A percentile compares a stretch with the other conserved stretches of the same genome.
These are phyloP conservation scores for Penicillium palitans DNA, from an alignment of 2,329 filamentous ascomycete genomes.

Conservation along the genomic window DNA sequence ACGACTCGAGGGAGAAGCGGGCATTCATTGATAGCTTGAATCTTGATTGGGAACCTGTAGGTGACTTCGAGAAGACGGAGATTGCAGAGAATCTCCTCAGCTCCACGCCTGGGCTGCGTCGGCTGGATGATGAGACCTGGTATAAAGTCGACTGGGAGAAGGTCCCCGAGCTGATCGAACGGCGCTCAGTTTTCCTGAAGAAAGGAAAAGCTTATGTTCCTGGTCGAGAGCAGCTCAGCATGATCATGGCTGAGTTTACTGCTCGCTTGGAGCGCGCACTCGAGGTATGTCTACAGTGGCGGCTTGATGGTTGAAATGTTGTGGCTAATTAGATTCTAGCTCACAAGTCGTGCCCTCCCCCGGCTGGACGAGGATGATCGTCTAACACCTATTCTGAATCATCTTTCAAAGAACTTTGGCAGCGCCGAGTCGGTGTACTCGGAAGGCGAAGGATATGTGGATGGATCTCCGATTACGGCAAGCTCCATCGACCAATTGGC, in stretches of 20 bases:
- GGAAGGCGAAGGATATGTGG: constrained; percentile 62
- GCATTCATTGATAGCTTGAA: constrained; percentile 75
- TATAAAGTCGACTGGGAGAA: constrained; percentile 96
- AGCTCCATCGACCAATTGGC: constrained; percentile 77
- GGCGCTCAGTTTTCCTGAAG: constrained; percentile 71
- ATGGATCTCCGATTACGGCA: constrained; percentile 73
- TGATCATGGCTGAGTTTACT: constrained; percentile 87
- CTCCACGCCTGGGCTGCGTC: constrained; percentile 51
- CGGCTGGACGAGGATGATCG: constrained; percentile 95
- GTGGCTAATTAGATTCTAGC: constrained; percentile 47
- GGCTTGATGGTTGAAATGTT: constrained; percentile 8
- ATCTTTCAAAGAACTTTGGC: constrained; percentile 94
- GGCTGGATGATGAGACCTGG: constrained; percentile 77
- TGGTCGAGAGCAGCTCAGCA: constrained; percentile 77
- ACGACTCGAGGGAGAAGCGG: constrained; percentile 70
- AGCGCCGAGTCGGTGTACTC: constrained; percentile 84
- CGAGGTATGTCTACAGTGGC: constrained; percentile 59
- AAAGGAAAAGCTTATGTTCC: constrained; percentile 90
- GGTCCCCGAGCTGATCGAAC: constrained; percentile 86
- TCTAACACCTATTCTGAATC: constrained; percentile 69
- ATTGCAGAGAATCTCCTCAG: constrained; percentile 63
- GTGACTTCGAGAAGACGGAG: constrained; percentile 74
- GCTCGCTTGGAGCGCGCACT: constrained; percentile 75
- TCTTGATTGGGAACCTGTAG: constrained; percentile 81
- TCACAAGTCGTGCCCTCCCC: constrained; percentile 87